Conservation (phyloP, 805 yeast genomes). For the Debaryomyces tyrocola region DNA sequence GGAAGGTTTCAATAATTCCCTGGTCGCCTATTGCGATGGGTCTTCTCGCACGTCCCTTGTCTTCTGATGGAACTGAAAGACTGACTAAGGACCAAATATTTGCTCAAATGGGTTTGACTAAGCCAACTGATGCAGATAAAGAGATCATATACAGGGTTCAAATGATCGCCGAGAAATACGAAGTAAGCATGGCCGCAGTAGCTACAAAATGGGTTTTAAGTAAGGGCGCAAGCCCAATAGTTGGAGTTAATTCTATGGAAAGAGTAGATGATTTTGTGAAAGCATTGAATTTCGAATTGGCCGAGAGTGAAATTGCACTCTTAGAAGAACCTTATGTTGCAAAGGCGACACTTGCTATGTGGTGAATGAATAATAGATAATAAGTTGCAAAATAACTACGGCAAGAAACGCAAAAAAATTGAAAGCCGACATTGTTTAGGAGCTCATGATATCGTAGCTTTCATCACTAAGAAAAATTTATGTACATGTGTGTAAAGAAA, state of each 20-base stretch:
- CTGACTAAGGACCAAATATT: too few species aligned
- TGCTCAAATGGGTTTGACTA: constrained; percentile 5
- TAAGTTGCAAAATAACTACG: too few species aligned
- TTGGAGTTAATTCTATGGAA: constrained; percentile 13
- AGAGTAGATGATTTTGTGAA: constrained; percentile 14
- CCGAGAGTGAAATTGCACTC: constrained; percentile 31
- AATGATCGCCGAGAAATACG: constrained; percentile 46
- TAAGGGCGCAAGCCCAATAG: constrained; percentile 17
- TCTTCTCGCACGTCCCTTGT: constrained; percentile 47
- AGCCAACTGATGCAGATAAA: constrained; percentile 12
- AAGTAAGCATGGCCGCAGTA: constrained; percentile 29
- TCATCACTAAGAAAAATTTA: too few species aligned
- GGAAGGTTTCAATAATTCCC: constrained; percentile 53
- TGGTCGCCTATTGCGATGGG: constrained; percentile 54
- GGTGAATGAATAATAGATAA: too few species aligned
- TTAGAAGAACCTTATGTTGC: constrained; percentile 37
- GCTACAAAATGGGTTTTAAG: too few species aligned
- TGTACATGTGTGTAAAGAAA: too few species aligned
- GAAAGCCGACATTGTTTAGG: too few species aligned
- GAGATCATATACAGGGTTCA: constrained; percentile 46
- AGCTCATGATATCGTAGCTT: too few species aligned
- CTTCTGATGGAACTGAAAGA: neutral
- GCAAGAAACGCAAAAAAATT: too few species aligned
- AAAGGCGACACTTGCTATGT: neutral
- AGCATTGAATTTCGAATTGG: constrained; percentile 9